phyloP scores from a whole-genome alignment of 805 yeast genomes.

The Cyberlindnera xylosilytica region DNA sequence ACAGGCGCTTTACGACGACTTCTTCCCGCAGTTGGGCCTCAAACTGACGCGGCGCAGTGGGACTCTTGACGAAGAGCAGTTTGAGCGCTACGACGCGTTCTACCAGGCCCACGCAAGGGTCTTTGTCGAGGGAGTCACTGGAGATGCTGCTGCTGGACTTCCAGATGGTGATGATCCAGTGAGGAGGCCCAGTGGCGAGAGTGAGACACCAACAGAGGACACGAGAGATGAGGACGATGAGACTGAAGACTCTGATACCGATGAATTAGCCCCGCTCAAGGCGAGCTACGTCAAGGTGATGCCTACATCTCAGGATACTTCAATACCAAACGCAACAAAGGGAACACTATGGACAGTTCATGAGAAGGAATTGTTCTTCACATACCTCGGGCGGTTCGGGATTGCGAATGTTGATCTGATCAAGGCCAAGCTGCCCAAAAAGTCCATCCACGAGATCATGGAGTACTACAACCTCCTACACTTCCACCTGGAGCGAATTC shows the following conservation, averaged over 20 bases:
- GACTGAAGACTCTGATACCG: not conserved
- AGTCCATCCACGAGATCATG: constrained; percentile 42
- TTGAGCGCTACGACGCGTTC: not conserved
- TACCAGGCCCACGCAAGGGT: not conserved
- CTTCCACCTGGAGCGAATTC: constrained; percentile 26
- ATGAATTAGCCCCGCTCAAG: too few relatives aligned
- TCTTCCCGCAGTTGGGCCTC: not conserved
- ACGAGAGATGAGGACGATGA: not conserved
- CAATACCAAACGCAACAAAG: too few relatives aligned
- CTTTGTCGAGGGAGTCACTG: not conserved
- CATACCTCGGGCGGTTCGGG: constrained; percentile 45
- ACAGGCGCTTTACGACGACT: not conserved
- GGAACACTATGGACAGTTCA: constrained; percentile 13
- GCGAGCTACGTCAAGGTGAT: too few relatives aligned
- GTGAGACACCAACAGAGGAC: not conserved
- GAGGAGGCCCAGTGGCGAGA: not conserved
- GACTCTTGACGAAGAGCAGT: not conserved
- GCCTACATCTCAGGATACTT: too few relatives aligned
- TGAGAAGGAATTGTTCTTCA: constrained; percentile 54
- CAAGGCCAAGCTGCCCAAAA: constrained; percentile 35
- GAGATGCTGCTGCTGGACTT: not conserved
- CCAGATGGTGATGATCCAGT: not conserved
- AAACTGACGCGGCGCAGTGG: too few relatives aligned
- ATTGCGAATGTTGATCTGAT: constrained; percentile 45
- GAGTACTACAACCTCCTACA: constrained; percentile 42